Evolutionary conservation across 2,329 filamentous ascomycete genomes (phyloP), one percentile per base, ranked within the genome.

Genomic region (Ilyonectria mors-panacis): DNA sequence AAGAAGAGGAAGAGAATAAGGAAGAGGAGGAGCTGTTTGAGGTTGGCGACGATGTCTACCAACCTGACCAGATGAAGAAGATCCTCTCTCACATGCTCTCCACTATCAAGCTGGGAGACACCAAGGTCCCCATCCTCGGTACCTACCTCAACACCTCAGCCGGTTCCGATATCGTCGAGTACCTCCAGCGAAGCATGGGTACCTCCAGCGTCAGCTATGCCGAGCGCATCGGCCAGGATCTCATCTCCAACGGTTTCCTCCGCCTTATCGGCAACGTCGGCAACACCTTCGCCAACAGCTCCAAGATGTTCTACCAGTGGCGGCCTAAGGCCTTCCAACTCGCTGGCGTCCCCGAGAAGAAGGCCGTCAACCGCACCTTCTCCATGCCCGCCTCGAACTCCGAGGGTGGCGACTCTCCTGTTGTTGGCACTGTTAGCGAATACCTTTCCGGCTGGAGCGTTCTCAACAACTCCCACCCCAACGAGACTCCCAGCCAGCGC

Each of bases 251-350:
- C 78, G 95, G 96, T 42, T 95, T 98, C 78, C 85, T 99, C 77
- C 91, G 96, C 58, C 86, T 99, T 59, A 90, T 99, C 68, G 96
- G 96, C 71, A 98, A 96, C 76, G 95, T 99, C 60, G 96, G 96
- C 67, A 98, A 89, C 82, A 94, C 92, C 1, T 99, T 99, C 79
- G 95, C 95, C 75, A 99, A 99, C 83, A 98, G 95, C 85, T 97
- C 95, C 71, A 94, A 93, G 82, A 93, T 98, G 90, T 95, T 93
- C 79, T 99, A 99, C 80, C 96, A 99, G 81, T 99, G 96, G 96
- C 92, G 94, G 61, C 90, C 95, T 8, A 97, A 94, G 83, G 92
- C 93, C 6, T 99, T 98, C 83, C 91, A 97, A 78, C 80, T 96
- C 63, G 91, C 94, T 28, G 95, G 95, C 23, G 86, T 97, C 59